These are phyloP conservation scores for Colletotrichum echinochloae DNA, from an alignment of 2,329 filamentous ascomycete genomes.

Conservation along the genomic window DNA sequence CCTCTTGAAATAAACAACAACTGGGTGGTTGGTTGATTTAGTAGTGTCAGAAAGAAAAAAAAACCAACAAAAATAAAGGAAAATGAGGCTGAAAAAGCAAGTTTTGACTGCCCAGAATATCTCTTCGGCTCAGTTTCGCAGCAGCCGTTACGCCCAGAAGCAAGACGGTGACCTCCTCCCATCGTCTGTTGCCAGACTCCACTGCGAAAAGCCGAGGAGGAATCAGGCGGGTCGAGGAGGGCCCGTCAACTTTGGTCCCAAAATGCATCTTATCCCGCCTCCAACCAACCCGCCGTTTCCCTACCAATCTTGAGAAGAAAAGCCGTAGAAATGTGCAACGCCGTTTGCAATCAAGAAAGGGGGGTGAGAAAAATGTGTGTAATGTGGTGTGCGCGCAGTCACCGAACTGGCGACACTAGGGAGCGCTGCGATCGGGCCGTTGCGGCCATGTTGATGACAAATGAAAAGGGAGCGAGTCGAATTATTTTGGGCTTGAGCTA, in stretches of 20 bases:
- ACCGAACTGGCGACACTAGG: constrained; percentile 27
- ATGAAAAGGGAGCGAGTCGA: constrained; percentile 27
- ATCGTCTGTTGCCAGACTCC: neutral
- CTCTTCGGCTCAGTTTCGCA: constrained; percentile 26
- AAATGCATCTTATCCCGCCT: constrained; percentile 40
- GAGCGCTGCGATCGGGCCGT: constrained; percentile 28
- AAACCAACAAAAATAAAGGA: constrained; percentile 14
- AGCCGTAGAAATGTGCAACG: constrained; percentile 36
- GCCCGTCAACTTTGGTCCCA: constrained; percentile 34
- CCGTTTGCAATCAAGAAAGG: constrained; percentile 29
- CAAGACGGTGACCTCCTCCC: constrained; percentile 26
- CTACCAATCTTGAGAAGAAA: constrained; percentile 41
- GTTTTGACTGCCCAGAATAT: constrained; percentile 26
- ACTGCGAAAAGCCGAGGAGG: neutral
- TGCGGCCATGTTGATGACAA: constrained; percentile 33
- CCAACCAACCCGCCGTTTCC: constrained; percentile 32
- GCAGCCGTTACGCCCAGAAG: constrained; percentile 39
- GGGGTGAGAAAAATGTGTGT: constrained; percentile 21
- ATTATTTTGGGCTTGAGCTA: constrained; percentile 25
- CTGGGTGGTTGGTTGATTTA: constrained; percentile 31
- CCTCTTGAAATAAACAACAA: constrained; percentile 25
- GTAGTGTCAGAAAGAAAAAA: constrained; percentile 18
- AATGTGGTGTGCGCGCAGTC: constrained; percentile 16
- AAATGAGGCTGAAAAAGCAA: constrained; percentile 32
- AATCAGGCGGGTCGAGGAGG: constrained; percentile 14